These are phyloP conservation scores for Scytalidium lignicola DNA, from an alignment of 2,329 filamentous ascomycete genomes.

Conservation along the genomic window DNA sequence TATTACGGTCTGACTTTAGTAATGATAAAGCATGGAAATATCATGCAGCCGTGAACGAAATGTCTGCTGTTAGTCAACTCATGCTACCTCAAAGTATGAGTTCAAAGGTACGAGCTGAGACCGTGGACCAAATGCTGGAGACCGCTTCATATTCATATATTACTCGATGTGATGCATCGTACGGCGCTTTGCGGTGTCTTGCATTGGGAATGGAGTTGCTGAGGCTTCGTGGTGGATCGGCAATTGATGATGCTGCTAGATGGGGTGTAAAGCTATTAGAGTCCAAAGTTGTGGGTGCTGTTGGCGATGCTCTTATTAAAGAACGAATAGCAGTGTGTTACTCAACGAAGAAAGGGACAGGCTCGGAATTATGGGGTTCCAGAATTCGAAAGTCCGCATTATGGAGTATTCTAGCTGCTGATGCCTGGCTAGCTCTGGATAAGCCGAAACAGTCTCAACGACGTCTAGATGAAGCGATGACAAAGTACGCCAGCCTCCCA, in stretches of 20 bases:
- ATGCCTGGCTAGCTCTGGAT: slow-evolving; percentile 74
- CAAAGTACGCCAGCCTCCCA: slow-evolving; percentile 46
- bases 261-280: slow-evolving; percentile 83
- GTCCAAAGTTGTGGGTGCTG: slow-evolving; percentile 63
- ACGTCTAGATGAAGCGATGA: slow-evolving; percentile 66
- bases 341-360: slow-evolving; percentile 63
- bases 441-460: slow-evolving; percentile 75
- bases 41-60: slow-evolving; percentile 90
- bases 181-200: slow-evolving; percentile 74
- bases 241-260: slow-evolving; percentile 78
- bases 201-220: slow-evolving; percentile 76
- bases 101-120: slow-evolving; percentile 73
- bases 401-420: slow-evolving; percentile 79
- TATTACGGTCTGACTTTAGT: slow-evolving; percentile 81
- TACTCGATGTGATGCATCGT: slow-evolving; percentile 73
- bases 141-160: slow-evolving; percentile 89
- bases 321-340: slow-evolving; percentile 86
- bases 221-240: slow-evolving; percentile 71
- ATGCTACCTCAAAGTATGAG: slow-evolving; percentile 68
- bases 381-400: slow-evolving; percentile 80
- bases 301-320: slow-evolving; percentile 77
- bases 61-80: slow-evolving; percentile 81
- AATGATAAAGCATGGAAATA: slow-evolving; percentile 97
- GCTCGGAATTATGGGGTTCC: slow-evolving; percentile 62
- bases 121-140: slow-evolving; percentile 81